phyloP scores from a whole-genome alignment of 2,329 filamentous ascomycete species.

The Hypoxylon sp. region DNA sequence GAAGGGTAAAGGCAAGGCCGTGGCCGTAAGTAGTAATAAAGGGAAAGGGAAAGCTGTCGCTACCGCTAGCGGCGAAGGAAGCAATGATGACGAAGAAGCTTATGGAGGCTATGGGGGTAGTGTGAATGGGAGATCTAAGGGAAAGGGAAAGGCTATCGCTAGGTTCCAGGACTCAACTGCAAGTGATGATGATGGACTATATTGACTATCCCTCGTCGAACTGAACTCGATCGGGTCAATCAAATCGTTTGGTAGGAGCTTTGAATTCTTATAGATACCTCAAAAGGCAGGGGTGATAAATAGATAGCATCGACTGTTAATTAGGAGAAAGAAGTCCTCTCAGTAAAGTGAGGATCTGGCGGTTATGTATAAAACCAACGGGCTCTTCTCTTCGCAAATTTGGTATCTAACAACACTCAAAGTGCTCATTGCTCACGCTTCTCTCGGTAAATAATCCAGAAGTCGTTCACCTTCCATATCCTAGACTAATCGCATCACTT shows the following conservation, averaged over 20 bases:
- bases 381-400: slow-evolving; percentile 29
- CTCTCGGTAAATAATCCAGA: slow-evolving; percentile 11
- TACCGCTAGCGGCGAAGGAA: slow-evolving; percentile 53
- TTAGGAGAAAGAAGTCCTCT: slow-evolving; percentile 6
- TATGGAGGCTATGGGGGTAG: slow-evolving; percentile 51
- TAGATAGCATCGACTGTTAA: slow-evolving; percentile 25
- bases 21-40: slow-evolving; percentile 52
- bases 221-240: slow-evolving; percentile 4
- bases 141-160: slow-evolving; percentile 70
- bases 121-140: slow-evolving; percentile 58
- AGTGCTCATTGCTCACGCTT: background rate
- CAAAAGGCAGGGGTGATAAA: slow-evolving; percentile 1
- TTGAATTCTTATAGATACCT: slow-evolving; percentile 6
- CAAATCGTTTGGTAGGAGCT: background rate
- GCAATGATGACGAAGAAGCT: slow-evolving; percentile 51
- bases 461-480: background rate
- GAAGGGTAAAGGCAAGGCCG: slow-evolving; percentile 57
- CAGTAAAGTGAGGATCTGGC: background rate
- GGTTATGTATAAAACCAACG: slow-evolving; percentile 16
- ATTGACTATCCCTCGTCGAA: slow-evolving; percentile 56
- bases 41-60: slow-evolving; percentile 57
- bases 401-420: slow-evolving; percentile 29
- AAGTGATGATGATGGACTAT: slow-evolving; percentile 71
- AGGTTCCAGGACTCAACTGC: slow-evolving; percentile 68
- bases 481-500: slow-evolving; percentile 31